Evolutionary conservation across 108 stramenopile genomes (phyloP).

Genomic region (Skeletonema marinoi): DNA sequence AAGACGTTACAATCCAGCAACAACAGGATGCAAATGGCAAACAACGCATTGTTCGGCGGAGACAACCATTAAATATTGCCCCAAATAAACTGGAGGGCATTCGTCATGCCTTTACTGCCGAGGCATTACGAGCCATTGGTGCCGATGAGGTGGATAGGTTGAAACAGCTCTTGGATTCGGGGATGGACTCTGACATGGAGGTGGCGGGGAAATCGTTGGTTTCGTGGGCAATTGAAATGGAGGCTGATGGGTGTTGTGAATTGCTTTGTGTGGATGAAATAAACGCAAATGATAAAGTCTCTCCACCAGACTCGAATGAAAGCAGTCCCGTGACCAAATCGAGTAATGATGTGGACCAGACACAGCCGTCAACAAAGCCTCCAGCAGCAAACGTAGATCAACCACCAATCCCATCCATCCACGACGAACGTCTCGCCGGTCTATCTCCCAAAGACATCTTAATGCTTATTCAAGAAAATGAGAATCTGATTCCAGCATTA

Average conservation of each 20-base stretch:
- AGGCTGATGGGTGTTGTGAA: slow-evolving; percentile 63
- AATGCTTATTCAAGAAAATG: slow-evolving; percentile 27
- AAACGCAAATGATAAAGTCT: neutral
- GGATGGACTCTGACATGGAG: slow-evolving; percentile 58
- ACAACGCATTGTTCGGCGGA: slow-evolving; percentile 7
- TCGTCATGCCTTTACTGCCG: slow-evolving; percentile 83
- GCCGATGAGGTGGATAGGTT: slow-evolving; percentile 79
- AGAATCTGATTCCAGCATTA: slow-evolving; percentile 43
- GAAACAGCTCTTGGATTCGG: slow-evolving; percentile 66
- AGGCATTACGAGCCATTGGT: slow-evolving; percentile 84
- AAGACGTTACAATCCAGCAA: slow-evolving; percentile 4
- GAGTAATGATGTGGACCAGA: neutral
- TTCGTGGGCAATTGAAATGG: slow-evolving; percentile 79
- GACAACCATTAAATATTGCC: slow-evolving; percentile 60
- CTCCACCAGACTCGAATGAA: neutral
- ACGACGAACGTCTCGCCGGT: slow-evolving; percentile 28
- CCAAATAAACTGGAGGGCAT: slow-evolving; percentile 77
- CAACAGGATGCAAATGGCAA: neutral
- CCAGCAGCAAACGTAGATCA: slow-evolving; percentile 1
- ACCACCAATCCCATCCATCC: neutral
- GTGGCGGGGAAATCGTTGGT: slow-evolving; percentile 67
- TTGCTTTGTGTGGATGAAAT: slow-evolving; percentile 21
- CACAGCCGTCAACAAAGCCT: neutral
- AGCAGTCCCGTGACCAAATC: neutral
- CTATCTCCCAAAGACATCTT: slow-evolving; percentile 24